Conservation (phyloP, 768 basidiomycete species). For the Epithele typhae region DNA sequence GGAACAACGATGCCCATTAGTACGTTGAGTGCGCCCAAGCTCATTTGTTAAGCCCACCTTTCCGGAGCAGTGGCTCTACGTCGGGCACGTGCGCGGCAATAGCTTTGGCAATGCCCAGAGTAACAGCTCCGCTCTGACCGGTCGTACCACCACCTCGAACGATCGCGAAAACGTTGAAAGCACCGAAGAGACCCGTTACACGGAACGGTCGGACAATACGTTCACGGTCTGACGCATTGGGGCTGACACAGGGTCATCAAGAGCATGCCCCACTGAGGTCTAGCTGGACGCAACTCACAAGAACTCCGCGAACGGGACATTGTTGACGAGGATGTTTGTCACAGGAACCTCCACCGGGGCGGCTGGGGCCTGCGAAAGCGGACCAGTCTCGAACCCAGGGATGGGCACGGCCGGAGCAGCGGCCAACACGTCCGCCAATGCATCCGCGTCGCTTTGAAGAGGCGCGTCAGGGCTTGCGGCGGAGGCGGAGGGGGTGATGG, state of each 20-base stretch:
- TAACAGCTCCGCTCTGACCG: slow-evolving; percentile 87
- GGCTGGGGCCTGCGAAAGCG: slow-evolving; percentile 11
- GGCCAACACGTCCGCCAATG: too few species aligned
- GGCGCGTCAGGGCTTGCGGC: too few species aligned
- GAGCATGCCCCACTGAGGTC: background rate
- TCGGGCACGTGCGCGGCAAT: slow-evolving; percentile 68
- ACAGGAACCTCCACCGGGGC: slow-evolving; percentile 37
- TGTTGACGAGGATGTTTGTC: slow-evolving; percentile 80
- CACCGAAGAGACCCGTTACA: slow-evolving; percentile 77
- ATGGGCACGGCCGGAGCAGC: background rate
- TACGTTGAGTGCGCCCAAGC: too few species aligned
- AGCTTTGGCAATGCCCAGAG: slow-evolving; percentile 72
- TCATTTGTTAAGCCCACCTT: slow-evolving; percentile 45
- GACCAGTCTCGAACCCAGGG: slow-evolving; percentile 12
- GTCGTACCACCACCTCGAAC: slow-evolving; percentile 85
- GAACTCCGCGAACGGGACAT: slow-evolving; percentile 71
- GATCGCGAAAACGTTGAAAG: slow-evolving; percentile 64
- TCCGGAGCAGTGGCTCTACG: slow-evolving; percentile 58
- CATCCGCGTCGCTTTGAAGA: too few species aligned
- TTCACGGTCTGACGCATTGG: slow-evolving; percentile 71
- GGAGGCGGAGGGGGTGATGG: background rate
- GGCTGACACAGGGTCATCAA: slow-evolving; percentile 17
- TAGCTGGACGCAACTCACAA: slow-evolving; percentile 40
- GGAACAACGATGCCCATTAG: background rate
- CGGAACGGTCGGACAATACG: slow-evolving; percentile 79